Evolutionary conservation across 2,329 filamentous ascomycete species (phyloP), one percentile per base, ranked within the genome.

Genomic region (Nigrograna mackinnonii): DNA sequence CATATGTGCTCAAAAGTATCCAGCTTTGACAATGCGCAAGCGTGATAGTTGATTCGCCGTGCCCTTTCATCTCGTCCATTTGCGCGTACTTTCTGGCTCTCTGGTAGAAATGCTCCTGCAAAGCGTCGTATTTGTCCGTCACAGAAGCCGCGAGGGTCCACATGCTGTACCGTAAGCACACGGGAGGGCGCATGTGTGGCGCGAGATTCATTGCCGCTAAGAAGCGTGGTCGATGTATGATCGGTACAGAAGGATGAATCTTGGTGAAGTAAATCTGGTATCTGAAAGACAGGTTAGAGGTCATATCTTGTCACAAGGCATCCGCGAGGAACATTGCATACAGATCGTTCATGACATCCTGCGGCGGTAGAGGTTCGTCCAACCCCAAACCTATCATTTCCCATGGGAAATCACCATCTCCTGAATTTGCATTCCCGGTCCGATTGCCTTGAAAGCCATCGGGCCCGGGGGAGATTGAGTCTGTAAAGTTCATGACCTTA

Each of bases 101-200:
- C 49, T 87, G 83, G 66, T 99, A 99, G 66, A 97, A 96, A 49
- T 95, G 83, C 40, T 91, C 87, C 60, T 91, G 90, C 12, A 96
- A 70, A 40, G 83, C 81, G 22, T 79, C 76, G 64, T 89, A 96
- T 62, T 91, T 94, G 44, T 96, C 90, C 3, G 83, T 84, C 32
- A 91, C 80, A 4, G 89, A 86, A 49, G 90, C 91, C n/a, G 92
- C 91, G 58, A 91, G 74, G n/a, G 86, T 89, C 92, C 92, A 97
- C 78, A 97, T 95, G 41, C 89, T 90, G 70, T 99, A 99, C 55
- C 94, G 84, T 37, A 99, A 73, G 52, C 87, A 90, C 21, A 96
- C 84, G 0, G 92, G 90, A 2, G 94, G 92, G 19, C 92, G 83
- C 73, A 91, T 85, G 49, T 84, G 84, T 14, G 90, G 90, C n/a